These are phyloP conservation scores for Pontederia crassipes DNA, from an alignment of 176 grass and related monocot genomes.

Conservation along the genomic window DNA sequence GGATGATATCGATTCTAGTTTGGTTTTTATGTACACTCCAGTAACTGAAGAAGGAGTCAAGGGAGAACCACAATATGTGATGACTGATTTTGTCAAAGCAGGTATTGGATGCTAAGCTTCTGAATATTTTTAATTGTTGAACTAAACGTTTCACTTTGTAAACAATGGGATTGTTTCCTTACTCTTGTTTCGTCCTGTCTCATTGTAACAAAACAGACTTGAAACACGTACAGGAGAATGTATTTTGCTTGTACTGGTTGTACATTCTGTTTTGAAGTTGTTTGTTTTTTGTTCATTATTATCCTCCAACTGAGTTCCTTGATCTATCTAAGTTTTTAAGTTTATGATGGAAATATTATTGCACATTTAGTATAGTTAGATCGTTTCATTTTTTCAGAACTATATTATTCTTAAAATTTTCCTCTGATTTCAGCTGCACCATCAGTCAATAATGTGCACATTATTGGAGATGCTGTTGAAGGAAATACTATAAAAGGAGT, in stretches of 20 bases:
- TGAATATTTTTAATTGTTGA: not conserved
- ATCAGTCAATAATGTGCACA: slow-evolving; percentile 67
- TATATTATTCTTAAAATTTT: slow-evolving; percentile 17
- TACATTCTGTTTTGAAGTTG: no score
- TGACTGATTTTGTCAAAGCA: slow-evolving; percentile 84
- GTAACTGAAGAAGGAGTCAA: slow-evolving; percentile 74
- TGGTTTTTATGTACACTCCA: slow-evolving; percentile 82
- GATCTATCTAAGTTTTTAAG: slow-evolving; percentile 13
- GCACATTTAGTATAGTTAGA: not conserved
- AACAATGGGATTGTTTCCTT: no score
- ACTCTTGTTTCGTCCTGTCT: no score
- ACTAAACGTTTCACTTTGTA: no score
- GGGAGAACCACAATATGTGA: slow-evolving; percentile 71
- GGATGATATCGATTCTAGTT: slow-evolving; percentile 77
- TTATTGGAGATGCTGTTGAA: slow-evolving; percentile 78
- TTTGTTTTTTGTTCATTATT: not conserved
- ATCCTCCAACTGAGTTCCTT: not conserved
- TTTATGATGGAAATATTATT: slow-evolving; percentile 9
- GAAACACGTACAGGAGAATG: no score
- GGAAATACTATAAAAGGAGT: slow-evolving; percentile 52
- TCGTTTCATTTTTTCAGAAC: slow-evolving; percentile 2
- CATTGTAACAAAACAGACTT: no score
- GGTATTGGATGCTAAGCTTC: slow-evolving; percentile 26
- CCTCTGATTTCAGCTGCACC: slow-evolving; percentile 63
- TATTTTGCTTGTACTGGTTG: no score